These are phyloP conservation scores for Adansonia rubrostipa DNA, from an alignment of 441 rosid species.

Conservation along the genomic window DNA sequence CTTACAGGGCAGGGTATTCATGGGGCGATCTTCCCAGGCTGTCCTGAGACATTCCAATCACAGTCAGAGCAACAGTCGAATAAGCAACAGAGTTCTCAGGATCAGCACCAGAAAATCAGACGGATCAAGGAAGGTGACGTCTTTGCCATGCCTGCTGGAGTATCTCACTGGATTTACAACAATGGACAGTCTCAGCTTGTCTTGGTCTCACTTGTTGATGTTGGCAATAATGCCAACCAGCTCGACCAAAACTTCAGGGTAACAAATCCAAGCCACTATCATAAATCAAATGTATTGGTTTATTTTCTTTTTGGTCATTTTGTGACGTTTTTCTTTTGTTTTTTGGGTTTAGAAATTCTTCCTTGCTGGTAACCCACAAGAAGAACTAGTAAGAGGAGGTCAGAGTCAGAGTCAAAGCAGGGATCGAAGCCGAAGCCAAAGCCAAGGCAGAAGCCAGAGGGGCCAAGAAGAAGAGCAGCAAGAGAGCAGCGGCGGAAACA, in stretches of 20 bases:
- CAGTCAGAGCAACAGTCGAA: neutral
- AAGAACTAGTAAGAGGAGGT: conserved; percentile 26
- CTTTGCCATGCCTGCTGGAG: conserved; percentile 40
- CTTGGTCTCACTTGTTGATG: conserved; percentile 32
- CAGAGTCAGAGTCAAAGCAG: conserved; percentile 5
- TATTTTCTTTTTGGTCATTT: neutral
- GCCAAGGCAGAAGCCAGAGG: neutral
- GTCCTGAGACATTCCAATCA: conserved; percentile 40
- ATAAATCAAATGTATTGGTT: neutral
- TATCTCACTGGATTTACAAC: conserved; percentile 46
- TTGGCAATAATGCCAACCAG: conserved; percentile 38
- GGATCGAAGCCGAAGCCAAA: neutral
- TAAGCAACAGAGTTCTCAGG: conserved; percentile 1
- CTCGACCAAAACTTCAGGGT: conserved; percentile 41
- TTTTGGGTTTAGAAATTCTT: conserved; percentile 45
- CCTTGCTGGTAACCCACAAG: conserved; percentile 60
- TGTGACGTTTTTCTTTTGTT: neutral
- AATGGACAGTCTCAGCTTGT: conserved; percentile 38
- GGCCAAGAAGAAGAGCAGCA: neutral
- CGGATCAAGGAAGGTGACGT: conserved; percentile 37
- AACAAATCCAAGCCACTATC: neutral
- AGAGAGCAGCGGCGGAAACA: conserved; percentile 27
- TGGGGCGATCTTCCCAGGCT: conserved; percentile 34
- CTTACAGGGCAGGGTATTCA: conserved; percentile 23
- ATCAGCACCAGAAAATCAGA: conserved; percentile 46